Evolutionary conservation across 208 protist genomes (phyloP), one percentile per base, ranked within the genome.

Genomic region (Leishmania arabica): DNA sequence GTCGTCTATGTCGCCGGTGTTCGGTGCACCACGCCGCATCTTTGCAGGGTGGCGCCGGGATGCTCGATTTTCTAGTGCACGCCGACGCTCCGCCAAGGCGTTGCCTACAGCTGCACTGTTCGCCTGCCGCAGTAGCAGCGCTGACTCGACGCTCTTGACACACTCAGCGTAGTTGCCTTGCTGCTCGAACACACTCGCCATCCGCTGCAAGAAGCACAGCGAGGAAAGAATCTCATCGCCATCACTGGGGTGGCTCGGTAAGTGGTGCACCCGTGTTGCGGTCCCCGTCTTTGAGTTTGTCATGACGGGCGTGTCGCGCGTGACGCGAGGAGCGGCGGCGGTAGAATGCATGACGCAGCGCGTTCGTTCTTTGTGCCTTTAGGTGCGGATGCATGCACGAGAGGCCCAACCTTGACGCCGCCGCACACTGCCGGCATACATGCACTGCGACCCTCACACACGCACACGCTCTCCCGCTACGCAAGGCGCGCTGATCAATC

Each of bases 161-260:
- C 88, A 92, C 81, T 97, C 95, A 8, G 86, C 76, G 56, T 89
- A 73, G 82, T 97, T 97, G 9, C 91, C 92, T 27, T 96, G 86
- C 27, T 90, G 75, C 62, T 93, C 91, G 24, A 97, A 90, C 54
- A 82, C 81, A 11, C 78, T 58, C 19, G 90, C 73, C 87, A 96
- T 92, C 40, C 89, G 80, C 27, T 91, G 72, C 1, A 97, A 78
- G 79, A 97, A 97, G 54, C 82, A 83, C 21, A 95, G 70, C 13
- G 91, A 89, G 15, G 77, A 85, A 3, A 85, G 71, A 9, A 82
- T 3, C 45, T 79, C 80, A 27, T 80, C 84, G 27, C 54, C 76
- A 11, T 65, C 69, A 73, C 27, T 31, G 58, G 21, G 70, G 60
- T 9, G 19, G 47, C 37, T 60, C 24, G 56, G 3, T 47, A 42